Conservation (phyloP, 2,329 filamentous ascomycete genomes). For the Colletotrichum gigasporum region DNA sequence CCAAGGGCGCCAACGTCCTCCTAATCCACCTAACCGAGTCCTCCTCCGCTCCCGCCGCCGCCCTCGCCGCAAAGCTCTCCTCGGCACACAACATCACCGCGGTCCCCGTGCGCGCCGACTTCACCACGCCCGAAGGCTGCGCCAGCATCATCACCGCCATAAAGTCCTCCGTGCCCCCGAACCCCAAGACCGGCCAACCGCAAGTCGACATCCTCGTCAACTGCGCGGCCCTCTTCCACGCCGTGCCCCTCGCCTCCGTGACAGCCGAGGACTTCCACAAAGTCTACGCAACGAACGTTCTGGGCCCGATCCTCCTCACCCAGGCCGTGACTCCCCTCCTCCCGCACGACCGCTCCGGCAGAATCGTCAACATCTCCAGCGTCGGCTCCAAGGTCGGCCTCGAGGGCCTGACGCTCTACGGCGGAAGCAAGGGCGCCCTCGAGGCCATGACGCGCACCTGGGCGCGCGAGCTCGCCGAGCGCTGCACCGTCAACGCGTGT, state of each 20-base stretch:
- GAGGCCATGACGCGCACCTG: constrained; percentile 72
- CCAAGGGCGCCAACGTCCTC: constrained; percentile 68
- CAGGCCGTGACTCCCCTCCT: constrained; percentile 64
- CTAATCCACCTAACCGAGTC: constrained; percentile 68
- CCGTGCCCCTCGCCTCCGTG: constrained; percentile 55
- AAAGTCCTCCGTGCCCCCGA: constrained; percentile 47
- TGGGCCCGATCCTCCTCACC: constrained; percentile 65
- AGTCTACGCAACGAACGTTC: constrained; percentile 67
- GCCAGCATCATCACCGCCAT: constrained; percentile 62
- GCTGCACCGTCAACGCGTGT: constrained; percentile 68
- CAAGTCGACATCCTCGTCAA: constrained; percentile 67
- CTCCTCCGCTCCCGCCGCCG: constrained; percentile 56
- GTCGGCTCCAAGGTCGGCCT: constrained; percentile 64
- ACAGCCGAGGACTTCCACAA: constrained; percentile 60
- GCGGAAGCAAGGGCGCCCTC: constrained; percentile 69
- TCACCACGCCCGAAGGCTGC: constrained; percentile 65
- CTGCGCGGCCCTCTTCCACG: constrained; percentile 63
- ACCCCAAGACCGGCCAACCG: constrained; percentile 58
- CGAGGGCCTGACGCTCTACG: constrained; percentile 64
- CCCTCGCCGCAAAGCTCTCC: constrained; percentile 57
- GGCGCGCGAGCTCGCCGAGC: constrained; percentile 65
- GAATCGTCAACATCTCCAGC: constrained; percentile 66
- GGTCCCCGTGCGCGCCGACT: constrained; percentile 69
- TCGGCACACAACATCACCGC: constrained; percentile 58
- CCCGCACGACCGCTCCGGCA: constrained; percentile 64